phyloP scores from a whole-genome alignment of 306 rosid species.

The Inga laurina region DNA sequence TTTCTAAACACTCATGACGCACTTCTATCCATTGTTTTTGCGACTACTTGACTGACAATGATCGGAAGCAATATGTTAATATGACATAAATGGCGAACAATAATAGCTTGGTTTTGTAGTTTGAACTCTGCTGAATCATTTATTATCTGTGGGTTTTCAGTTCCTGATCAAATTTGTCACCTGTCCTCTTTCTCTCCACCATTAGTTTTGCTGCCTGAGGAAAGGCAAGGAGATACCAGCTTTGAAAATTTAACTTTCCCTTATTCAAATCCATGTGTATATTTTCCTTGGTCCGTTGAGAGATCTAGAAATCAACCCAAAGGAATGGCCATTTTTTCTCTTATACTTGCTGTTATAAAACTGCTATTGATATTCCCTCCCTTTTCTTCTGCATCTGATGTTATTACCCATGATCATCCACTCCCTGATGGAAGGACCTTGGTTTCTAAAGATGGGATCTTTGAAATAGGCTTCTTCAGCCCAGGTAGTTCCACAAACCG shows the following conservation, averaged over 20 bases:
- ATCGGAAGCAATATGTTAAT: neutral
- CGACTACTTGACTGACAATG: neutral
- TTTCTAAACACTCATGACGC: neutral
- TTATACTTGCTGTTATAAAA: neutral
- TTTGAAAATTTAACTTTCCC: neutral
- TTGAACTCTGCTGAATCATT: neutral
- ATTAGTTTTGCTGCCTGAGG: neutral
- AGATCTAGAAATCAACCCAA: neutral
- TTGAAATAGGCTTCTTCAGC: conserved; percentile 62
- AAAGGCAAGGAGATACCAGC: neutral
- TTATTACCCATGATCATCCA: conserved; percentile 31
- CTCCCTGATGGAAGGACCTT: conserved; percentile 40
- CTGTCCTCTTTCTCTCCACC: neutral
- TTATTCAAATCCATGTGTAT: neutral
- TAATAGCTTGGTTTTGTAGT: neutral
- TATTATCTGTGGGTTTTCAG: neutral
- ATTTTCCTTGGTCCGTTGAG: neutral
- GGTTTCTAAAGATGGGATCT: conserved; percentile 43
- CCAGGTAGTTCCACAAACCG: conserved; percentile 37
- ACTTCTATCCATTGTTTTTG: neutral
- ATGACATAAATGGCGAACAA: neutral
- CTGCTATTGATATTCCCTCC: neutral
- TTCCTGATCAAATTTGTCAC: neutral
- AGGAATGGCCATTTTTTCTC: neutral
- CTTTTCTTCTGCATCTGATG: conserved; percentile 28